Base-by-base conservation (phyloP, 2,329 filamentous ascomycete species). In the Grosmannia huntii region DNA sequence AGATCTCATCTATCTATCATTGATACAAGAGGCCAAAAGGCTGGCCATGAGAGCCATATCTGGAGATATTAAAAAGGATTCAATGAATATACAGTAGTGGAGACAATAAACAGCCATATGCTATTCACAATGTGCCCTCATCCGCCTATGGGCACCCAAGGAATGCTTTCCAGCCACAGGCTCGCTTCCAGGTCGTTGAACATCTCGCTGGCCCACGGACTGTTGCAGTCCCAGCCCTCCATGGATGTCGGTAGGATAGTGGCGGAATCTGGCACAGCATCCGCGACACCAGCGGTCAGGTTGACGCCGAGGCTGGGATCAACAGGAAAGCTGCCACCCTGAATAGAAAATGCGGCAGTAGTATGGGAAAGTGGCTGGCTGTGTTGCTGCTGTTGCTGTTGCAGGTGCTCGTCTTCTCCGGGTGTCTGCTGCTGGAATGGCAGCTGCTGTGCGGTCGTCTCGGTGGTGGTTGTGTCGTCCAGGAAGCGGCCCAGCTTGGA, bases 401-500 rank as follows among this genome's bases (percentile, higher is more conserved):
- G 51, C 28, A 4, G 28, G 33, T 53, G 52, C 31, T 38, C 36
- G 7, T 14, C 6, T 25, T 55, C 36, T 19, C 41, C 14, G 7
- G 4, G 53, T 16, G 46, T 16, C 12, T 31, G 23, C 21, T n/a
- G 36, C 2, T 28, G 36, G 7, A n/a, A 23, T 23, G 25, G 33
- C n/a, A 12, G 36, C 38, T 41, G 38, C 16, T 44, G 41, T 19
- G 41, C 10, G 41, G 16, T 19, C 7, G 19, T n/a, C 41, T 44
- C 41, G 19, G 19, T n/a, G 41, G 16, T 7, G 38, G 12, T 41
- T 19, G 38, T 5, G 16, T 44, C 61, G 14, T 78, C 76, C 0
- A 74, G 71, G 73, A 75, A 79, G 19, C 71, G 69, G 55, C 76
- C 74, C 0, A 80, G 62, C 60, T 77, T 78, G 3, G 72, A 67